Percentiles rank a stretch among this genome's conserved stretches.
Evolutionary conservation across 768 basidiomycete genomes (phyloP).

Genomic region (Pleurotus eryngii): DNA sequence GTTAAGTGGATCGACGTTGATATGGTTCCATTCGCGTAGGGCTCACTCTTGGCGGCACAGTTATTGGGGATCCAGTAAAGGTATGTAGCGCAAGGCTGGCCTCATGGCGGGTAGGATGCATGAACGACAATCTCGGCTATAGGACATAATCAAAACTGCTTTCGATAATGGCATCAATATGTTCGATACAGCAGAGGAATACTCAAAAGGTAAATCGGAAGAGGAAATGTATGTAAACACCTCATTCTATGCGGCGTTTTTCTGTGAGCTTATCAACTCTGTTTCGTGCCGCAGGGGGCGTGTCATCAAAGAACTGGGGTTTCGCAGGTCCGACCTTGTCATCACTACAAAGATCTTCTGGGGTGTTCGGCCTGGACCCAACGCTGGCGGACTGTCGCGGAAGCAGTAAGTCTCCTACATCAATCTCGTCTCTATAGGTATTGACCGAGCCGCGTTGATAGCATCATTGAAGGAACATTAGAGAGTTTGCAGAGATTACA

Average conservation of each 20-base stretch:
- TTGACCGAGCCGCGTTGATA: slow-evolving; percentile 15
- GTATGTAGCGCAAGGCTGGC: slow-evolving; percentile 20
- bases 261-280: not conserved
- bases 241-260: not conserved
- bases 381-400: slow-evolving; percentile 51
- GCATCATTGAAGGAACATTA: slow-evolving; percentile 73
- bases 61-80: slow-evolving; percentile 71
- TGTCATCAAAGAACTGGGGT: slow-evolving; percentile 69
- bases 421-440: not conserved
- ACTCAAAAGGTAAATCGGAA: slow-evolving; percentile 67
- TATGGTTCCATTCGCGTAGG: slow-evolving; percentile 16
- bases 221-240: slow-evolving; percentile 68
- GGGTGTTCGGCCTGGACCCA: slow-evolving; percentile 59
- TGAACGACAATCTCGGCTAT: not conserved
- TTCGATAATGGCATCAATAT: slow-evolving; percentile 77
- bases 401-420: slow-evolving; percentile 47
- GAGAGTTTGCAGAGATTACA: slow-evolving; percentile 65
- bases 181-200: slow-evolving; percentile 70
- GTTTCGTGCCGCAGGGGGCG: slow-evolving; percentile 44
- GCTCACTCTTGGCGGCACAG: slow-evolving; percentile 62
- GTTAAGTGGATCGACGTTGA: not conserved
- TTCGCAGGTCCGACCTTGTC: slow-evolving; percentile 64
- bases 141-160: slow-evolving; percentile 77
- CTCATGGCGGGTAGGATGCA: not conserved
- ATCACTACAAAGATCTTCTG: slow-evolving; percentile 84